Percentiles rank a stretch among this genome's conserved stretches.
These are phyloP conservation scores for Solanum pennellii DNA, from an alignment of 257 asterid species.

Conservation along the genomic window DNA sequence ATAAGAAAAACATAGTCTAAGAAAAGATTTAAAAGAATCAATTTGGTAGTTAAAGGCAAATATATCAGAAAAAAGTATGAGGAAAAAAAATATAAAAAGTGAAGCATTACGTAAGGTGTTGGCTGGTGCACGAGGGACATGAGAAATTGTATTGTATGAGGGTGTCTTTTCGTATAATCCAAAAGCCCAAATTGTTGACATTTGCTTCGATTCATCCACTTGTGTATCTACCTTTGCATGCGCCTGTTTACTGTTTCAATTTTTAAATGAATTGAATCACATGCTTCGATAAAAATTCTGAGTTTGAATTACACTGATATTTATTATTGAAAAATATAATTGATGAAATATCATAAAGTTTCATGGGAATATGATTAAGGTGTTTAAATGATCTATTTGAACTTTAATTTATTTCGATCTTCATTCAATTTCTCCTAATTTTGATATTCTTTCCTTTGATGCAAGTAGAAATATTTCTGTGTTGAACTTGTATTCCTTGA, in stretches of 20 bases:
- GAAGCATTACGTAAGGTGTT: not conserved
- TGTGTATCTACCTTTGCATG: not conserved
- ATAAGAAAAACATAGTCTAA: not conserved
- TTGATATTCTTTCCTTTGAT: not conserved
- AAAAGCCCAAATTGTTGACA: not conserved
- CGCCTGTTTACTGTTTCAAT: not conserved
- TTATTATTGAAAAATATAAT: not conserved
- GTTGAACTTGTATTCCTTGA: not conserved
- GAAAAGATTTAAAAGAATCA: not conserved
- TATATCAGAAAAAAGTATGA: not conserved
- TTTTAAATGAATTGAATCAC: not conserved
- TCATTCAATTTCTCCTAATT: not conserved
- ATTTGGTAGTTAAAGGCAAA: not conserved
- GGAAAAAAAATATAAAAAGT: not conserved
- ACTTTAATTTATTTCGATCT: not conserved
- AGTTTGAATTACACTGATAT: not conserved
- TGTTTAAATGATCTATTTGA: not conserved
- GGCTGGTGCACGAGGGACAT: not conserved
- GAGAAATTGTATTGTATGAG: not conserved
- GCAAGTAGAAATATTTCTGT: not conserved
- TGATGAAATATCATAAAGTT: not conserved
- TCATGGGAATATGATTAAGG: not conserved
- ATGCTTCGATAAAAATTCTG: not conserved
- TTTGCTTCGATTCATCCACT: not conserved
- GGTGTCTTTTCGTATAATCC: not conserved